Evolutionary conservation across 768 basidiomycete genomes (phyloP).

Genomic region (Naganishia vishniacii): DNA sequence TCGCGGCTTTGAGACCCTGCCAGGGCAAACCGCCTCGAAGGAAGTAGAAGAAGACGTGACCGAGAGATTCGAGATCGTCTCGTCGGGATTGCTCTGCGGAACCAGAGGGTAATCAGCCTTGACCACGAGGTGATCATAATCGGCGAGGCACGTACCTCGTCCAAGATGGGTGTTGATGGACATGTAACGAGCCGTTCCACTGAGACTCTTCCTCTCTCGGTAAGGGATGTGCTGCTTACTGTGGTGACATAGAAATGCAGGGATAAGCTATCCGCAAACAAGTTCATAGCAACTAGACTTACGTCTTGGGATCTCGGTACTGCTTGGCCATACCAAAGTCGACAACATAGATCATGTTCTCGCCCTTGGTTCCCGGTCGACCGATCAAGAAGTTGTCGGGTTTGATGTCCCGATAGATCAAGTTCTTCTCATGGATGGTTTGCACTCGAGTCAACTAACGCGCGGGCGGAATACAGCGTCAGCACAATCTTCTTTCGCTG

Average conservation of each 20-base stretch:
- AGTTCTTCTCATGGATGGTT: conserved; percentile 97
- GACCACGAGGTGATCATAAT: background rate
- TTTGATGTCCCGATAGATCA: conserved; percentile 99
- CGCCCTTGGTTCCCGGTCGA: conserved; percentile 79
- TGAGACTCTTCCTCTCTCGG: conserved; percentile 92
- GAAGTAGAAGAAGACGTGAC: conserved; percentile 99
- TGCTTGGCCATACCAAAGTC: conserved; percentile 99
- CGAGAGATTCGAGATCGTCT: conserved; percentile 97
- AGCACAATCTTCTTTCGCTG: background rate
- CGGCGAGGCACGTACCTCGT: conserved; percentile 61
- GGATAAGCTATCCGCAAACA: background rate
- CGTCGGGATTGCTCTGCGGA: conserved; percentile 64
- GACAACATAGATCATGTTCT: conserved; percentile 69
- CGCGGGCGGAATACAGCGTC: background rate
- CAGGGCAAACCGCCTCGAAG: conserved; percentile 92
- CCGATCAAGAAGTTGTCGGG: conserved; percentile 99
- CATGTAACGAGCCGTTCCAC: conserved; percentile 98
- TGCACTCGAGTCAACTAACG: conserved; percentile 84
- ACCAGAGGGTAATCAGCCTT: background rate
- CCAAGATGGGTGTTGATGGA: conserved; percentile 98
- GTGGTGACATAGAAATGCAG: background rate
- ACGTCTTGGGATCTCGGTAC: conserved; percentile 94
- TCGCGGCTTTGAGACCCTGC: conserved; percentile 98
- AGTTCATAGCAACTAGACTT: conserved; percentile 15
- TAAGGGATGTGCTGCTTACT: conserved; percentile 98